These are phyloP conservation scores for Calocybe gambosa DNA, from an alignment of 1,284 basidiomycete genomes.

Conservation along the genomic window DNA sequence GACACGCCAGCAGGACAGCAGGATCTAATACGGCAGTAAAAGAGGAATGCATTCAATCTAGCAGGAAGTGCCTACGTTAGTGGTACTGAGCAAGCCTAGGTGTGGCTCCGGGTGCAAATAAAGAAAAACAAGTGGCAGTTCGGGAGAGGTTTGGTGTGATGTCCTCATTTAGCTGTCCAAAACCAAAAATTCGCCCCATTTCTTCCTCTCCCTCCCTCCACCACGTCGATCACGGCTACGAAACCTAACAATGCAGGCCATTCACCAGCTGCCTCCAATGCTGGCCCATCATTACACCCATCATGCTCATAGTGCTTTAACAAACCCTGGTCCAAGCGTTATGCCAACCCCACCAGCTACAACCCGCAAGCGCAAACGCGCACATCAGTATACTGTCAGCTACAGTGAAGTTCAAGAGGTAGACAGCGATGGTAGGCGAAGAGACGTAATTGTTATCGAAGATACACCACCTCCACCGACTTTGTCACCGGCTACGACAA, in stretches of 20 bases:
- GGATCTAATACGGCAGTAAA: neutral
- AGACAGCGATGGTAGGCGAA: conserved; percentile 63
- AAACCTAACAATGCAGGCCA: conserved; percentile 53
- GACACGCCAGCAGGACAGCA: neutral
- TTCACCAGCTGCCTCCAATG: conserved; percentile 54
- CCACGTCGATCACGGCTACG: conserved; percentile 38
- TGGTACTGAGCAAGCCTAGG: neutral
- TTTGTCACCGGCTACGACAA: conserved; percentile 59
- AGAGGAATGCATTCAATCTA: neutral
- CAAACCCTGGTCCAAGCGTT: conserved; percentile 39
- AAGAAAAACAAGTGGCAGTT: conserved; percentile 28
- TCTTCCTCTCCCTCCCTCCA: conserved; percentile 35
- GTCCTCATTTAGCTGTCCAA: conserved; percentile 32
- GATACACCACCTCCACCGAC: conserved; percentile 78
- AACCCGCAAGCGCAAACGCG: conserved; percentile 76
- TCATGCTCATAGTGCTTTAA: conserved; percentile 37
- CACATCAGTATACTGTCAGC: conserved; percentile 70
- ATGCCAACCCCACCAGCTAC: conserved; percentile 58
- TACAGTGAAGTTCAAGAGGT: conserved; percentile 82
- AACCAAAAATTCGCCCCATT: conserved; percentile 25
- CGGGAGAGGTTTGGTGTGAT: conserved; percentile 24
- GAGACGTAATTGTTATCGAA: conserved; percentile 84
- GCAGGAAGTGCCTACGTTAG: neutral
- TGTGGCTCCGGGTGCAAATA: conserved; percentile 29
- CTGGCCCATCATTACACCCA: conserved; percentile 52